phyloP scores from a whole-genome alignment of 371 early-diverging fungal species.

The Dichotomocladium elegans region DNA sequence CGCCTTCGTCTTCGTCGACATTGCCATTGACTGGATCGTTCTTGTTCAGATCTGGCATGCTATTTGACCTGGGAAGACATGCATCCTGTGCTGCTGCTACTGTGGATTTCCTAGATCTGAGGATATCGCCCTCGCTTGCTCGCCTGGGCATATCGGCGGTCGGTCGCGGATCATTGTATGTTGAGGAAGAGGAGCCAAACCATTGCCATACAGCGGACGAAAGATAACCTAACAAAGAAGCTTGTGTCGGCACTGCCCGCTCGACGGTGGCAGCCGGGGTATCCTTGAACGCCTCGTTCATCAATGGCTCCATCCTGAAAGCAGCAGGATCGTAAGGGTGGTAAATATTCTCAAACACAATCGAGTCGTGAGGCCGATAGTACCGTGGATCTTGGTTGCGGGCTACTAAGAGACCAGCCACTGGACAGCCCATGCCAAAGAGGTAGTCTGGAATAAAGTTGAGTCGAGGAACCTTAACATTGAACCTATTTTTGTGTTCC shows the following conservation, averaged over 20 bases:
- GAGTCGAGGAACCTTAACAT: constrained; percentile 45
- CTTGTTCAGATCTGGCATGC: neutral
- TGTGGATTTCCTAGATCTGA: neutral
- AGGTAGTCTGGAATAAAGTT: constrained; percentile 51
- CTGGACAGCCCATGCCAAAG: constrained; percentile 60
- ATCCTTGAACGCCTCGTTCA: constrained; percentile 34
- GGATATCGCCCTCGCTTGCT: constrained; percentile 12
- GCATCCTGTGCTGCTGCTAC: neutral
- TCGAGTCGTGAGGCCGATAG: constrained; percentile 47
- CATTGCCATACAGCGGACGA: constrained; percentile 15
- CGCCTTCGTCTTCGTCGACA: neutral
- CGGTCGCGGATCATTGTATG: neutral
- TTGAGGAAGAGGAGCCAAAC: constrained; percentile 1
- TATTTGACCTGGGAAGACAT: neutral
- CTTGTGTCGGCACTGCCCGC: constrained; percentile 23
- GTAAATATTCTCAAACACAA: constrained; percentile 61
- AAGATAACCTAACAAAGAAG: neutral
- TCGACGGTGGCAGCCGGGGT: constrained; percentile 40
- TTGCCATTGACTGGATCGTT: neutral
- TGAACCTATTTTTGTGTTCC: constrained; percentile 26
- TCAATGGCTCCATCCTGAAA: constrained; percentile 44
- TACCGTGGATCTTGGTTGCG: constrained; percentile 49
- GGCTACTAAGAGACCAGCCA: constrained; percentile 57
- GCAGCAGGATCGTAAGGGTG: constrained; percentile 64
- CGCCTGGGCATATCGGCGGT: neutral